Evolutionary conservation across 768 basidiomycete species (phyloP), one percentile per base, ranked within the genome.

Genomic region (Harrya chromipes): DNA sequence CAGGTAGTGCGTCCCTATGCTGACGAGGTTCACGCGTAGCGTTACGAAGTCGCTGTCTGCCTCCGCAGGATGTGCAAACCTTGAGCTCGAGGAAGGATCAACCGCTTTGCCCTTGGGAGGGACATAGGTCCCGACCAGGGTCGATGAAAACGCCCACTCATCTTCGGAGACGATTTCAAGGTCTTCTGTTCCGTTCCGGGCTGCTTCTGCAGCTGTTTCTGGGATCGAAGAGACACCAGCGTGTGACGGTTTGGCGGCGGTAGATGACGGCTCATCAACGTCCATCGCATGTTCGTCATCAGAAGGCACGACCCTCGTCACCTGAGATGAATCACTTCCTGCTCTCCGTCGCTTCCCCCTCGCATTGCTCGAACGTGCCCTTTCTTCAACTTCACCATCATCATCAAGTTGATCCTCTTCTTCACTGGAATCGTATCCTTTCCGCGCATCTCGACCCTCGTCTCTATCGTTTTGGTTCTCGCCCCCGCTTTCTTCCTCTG

Each of bases 281-380:
- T 64, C 65, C 58, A 68, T 69, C 8, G 45, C 50, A 23, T 6
- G 9, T 35, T 67, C 65, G 24, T 62, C 64, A 38, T 68, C 60
- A 10, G 57, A 66, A 1, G 26, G 43, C 7, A 67, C 5, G 26
- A 54, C 26, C 46, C 57, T 19, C 19, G 67, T 65, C 14, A 36
- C 50, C 27, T 62, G 54, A 20, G 61, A 57, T 5, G 52, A 56
- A 51, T 49, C 13, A 27, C 56, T 47, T 7, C 53, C 54, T 23
- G 57, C 33, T 37, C 52, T 44, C 21, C 29, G 48, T 42, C 46
- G 63, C 10, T 50, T 49, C 33, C 40, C 45, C 43, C 11, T 49
- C 17, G 31, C 41, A 8, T 38, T 48, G 9, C 20, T 12, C 50
- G 55, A 26, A 23, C 1, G 17, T 16, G 33, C 6, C 33, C 5